Evolutionary conservation across 805 yeast species (phyloP), one percentile per base, ranked within the genome.

Genomic region (Yamadazyma laniorum): DNA sequence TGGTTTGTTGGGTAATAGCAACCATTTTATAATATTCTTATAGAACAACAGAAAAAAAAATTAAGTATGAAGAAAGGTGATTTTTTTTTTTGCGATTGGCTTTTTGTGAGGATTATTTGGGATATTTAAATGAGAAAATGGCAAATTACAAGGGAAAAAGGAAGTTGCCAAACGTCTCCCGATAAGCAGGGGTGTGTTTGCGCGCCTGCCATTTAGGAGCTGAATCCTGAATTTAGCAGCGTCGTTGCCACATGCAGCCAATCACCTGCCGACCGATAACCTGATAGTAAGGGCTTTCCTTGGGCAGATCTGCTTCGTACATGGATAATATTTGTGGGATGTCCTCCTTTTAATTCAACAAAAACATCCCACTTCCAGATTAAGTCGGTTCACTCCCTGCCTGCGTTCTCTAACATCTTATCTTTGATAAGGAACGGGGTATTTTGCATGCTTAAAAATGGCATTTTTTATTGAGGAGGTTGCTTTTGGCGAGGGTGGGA

Each of bases 1-100:
- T 77, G 40, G 95, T 82, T 73, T 88, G 85, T 65, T 77, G 80
- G 43, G 76, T 63, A 43, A 74, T 58, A 25, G 63, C 51, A 50
- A 62, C 67, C 67, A 65, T 58, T 48, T 32, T 56, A 35, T 34
- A 25, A 12, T 16, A 28, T 15, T 25, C 18, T 8, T 23, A 16
- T 23, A 9, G 21, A 18, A 43, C 21, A 50, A 45, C 29, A 19
- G 32, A 25, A 29, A 29, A 37, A 18, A 31, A 26, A 25, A 18
- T 13, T 32, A 25, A 32, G 33, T 34, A 34, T 23, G 34, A 34
- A 35, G 21, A 29, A 29, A 33, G 13, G 11, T 29, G 16, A 7
- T 7, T 6, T 21, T 21, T 21, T 21, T 21, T 21, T 21, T 6
- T 34, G 37, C 14, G 25, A 25, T 34, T 34, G 37, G 25, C 25